A percentile compares a stretch with the other conserved stretches of the same genome.
phyloP scores from a whole-genome alignment of 371 early-diverging fungal genomes.

The Umbelopsis sp. region DNA sequence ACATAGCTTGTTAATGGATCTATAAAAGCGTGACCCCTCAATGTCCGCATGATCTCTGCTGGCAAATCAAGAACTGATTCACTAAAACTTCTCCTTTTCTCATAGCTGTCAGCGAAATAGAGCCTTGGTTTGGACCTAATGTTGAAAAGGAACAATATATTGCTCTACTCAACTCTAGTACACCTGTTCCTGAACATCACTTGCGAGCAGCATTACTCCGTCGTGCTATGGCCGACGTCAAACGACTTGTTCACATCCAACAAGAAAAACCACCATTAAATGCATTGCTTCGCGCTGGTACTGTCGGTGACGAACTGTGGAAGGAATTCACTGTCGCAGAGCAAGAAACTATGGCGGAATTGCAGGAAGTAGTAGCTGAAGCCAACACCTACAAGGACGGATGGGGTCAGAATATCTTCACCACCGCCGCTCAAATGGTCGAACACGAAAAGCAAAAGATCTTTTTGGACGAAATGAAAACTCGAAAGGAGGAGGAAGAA shows the following conservation, averaged over 20 bases:
- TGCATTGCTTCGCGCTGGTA: slow-evolving; percentile 79
- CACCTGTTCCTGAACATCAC: slow-evolving; percentile 62
- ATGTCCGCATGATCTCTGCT: not conserved
- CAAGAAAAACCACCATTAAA: slow-evolving; percentile 86
- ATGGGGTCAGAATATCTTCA: slow-evolving; percentile 88
- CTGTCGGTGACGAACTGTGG: slow-evolving; percentile 89
- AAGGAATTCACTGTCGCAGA: slow-evolving; percentile 81
- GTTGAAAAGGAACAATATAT: slow-evolving; percentile 73
- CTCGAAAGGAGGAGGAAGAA: slow-evolving; percentile 47
- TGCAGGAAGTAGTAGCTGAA: slow-evolving; percentile 81
- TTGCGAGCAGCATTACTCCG: slow-evolving; percentile 80
- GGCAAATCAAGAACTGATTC: not conserved
- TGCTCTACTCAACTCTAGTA: slow-evolving; percentile 64
- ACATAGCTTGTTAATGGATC: not conserved
- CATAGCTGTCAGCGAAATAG: slow-evolving; percentile 45
- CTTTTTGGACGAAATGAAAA: slow-evolving; percentile 48
- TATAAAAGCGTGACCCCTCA: not conserved
- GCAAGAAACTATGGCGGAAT: slow-evolving; percentile 80
- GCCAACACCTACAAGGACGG: slow-evolving; percentile 81
- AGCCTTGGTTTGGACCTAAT: slow-evolving; percentile 78
- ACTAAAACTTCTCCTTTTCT: not conserved
- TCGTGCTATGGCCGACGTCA: slow-evolving; percentile 85
- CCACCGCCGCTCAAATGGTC: slow-evolving; percentile 81
- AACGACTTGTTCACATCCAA: slow-evolving; percentile 74
- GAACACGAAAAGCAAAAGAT: slow-evolving; percentile 62